These are phyloP conservation scores for Alternaria sp. DNA, from an alignment of 2,329 filamentous ascomycete genomes.

Conservation along the genomic window DNA sequence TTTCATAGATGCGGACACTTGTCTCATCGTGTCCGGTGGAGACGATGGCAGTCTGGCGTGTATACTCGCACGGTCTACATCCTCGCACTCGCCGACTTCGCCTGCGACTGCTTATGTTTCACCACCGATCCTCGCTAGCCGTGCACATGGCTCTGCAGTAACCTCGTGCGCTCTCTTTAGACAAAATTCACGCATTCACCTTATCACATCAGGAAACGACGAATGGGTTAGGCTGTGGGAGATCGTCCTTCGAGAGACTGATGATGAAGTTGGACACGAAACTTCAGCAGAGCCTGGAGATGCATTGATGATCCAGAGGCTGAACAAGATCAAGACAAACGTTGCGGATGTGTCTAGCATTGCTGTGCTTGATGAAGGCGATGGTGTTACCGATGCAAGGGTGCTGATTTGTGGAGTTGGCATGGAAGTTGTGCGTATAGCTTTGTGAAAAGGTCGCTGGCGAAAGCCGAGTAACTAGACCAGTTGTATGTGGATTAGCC, in stretches of 20 bases:
- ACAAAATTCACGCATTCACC: slow-evolving; percentile 20
- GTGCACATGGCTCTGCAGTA: slow-evolving; percentile 76
- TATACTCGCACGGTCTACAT: slow-evolving; percentile 31
- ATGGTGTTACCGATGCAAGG: slow-evolving; percentile 14
- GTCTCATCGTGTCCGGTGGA: slow-evolving; percentile 76
- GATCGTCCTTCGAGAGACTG: slow-evolving; percentile 28
- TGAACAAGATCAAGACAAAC: slow-evolving; percentile 53
- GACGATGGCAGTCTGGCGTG: slow-evolving; percentile 83
- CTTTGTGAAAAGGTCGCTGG: background rate
- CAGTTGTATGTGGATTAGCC: background rate
- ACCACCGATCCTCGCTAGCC: slow-evolving; percentile 57
- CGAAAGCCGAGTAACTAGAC: background rate
- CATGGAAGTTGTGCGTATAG: slow-evolving; percentile 44
- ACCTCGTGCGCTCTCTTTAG: slow-evolving; percentile 62
- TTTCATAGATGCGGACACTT: slow-evolving; percentile 41
- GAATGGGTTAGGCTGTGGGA: slow-evolving; percentile 60
- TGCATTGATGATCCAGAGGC: slow-evolving; percentile 42
- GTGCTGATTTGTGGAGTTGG: slow-evolving; percentile 48
- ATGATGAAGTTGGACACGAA: background rate
- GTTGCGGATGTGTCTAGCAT: slow-evolving; percentile 66
- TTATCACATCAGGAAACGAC: slow-evolving; percentile 57
- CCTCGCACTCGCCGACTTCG: slow-evolving; percentile 15
- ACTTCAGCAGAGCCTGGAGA: slow-evolving; percentile 9
- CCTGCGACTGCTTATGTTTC: slow-evolving; percentile 26
- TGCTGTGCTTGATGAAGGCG: slow-evolving; percentile 48